Base-by-base conservation (phyloP, 2,329 filamentous ascomycete species). In the Delphinella strobiligena region DNA sequence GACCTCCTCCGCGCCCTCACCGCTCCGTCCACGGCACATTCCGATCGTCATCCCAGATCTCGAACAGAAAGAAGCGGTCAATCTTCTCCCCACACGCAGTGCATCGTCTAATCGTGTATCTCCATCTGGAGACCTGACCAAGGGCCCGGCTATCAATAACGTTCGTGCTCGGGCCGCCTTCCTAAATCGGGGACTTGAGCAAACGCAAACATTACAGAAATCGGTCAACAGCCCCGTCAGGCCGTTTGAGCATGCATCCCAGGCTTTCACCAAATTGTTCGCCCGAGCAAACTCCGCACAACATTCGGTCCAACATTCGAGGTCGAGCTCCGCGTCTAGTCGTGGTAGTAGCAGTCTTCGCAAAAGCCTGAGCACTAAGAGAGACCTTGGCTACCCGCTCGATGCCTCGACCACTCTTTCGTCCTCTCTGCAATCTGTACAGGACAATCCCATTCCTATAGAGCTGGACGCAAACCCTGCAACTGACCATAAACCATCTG, bases 171-270 rank as follows among this genome's bases (percentile, higher is more conserved):
- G 42, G 24, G 39, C 42, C 12, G 45, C 45, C 15, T 37, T 47
- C 12, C 36, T 47, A 27, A 42, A 42, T 12, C 42, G 42, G 22
- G 42, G 43, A 14, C 33, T 47, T 7, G 45, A 47, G 30, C 38
- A 34, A 16, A 45, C 40, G 16, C 45, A 47, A 30, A 51, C 49
- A 12, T 45, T 59, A 33, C 54, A 55, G 34, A 50, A 51, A 30
- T 43, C 47, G 31, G 50, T 49, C 34, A 57, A 55, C 22, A 27
- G 22, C 22, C 54, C 57, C 19, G 58, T 61, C 11, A 50, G 58
- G 36, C 48, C 58, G 14, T 61, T 61, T 44, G 58, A 61, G 38
- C 57, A 58, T 41, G 58, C 58, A 49, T 59, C 53, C 39, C 57
- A 54, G 36, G 58, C 56, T 36, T 59, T 60, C 47, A 58, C 55